Evolutionary conservation across 768 basidiomycete species (phyloP).

Genomic region (Russula ochroleuca): DNA sequence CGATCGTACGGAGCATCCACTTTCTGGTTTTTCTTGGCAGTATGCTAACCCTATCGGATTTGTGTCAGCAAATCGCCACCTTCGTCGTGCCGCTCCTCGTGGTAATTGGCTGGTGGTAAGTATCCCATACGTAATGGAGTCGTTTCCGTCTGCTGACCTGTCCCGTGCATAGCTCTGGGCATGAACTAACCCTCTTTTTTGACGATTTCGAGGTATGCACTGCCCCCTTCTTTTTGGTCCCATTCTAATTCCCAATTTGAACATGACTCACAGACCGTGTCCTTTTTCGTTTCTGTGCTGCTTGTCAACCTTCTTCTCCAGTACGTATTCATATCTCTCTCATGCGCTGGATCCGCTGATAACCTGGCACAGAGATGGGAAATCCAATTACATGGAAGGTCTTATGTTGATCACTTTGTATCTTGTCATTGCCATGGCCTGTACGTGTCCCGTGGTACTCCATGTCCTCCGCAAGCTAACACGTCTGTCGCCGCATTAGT

Average conservation of each 20-base stretch:
- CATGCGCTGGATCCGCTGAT: not conserved
- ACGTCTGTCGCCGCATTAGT: constrained; percentile 30
- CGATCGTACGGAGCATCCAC: constrained; percentile 51
- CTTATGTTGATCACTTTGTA: constrained; percentile 75
- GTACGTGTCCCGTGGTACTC: constrained; percentile 41
- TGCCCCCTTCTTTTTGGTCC: constrained; percentile 1
- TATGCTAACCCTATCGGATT: not conserved
- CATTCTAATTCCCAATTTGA: not conserved
- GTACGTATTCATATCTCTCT: constrained; percentile 37
- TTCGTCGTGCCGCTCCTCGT: constrained; percentile 87
- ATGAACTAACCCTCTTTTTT: constrained; percentile 77
- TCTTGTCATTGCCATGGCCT: constrained; percentile 74
- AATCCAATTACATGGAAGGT: constrained; percentile 91
- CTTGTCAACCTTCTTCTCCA: constrained; percentile 81
- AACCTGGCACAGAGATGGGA: constrained; percentile 54
- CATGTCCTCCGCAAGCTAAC: constrained; percentile 1
- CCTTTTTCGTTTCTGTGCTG: constrained; percentile 82
- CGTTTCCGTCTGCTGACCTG: constrained; percentile 7
- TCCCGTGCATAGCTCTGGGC: constrained; percentile 47
- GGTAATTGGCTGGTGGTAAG: constrained; percentile 82
- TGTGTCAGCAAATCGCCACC: constrained; percentile 69
- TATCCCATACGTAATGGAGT: constrained; percentile 27
- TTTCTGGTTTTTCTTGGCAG: not conserved
- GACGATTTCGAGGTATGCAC: constrained; percentile 70
- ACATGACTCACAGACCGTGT: constrained; percentile 55